Conservation (phyloP, 2,329 filamentous ascomycete species). For the Cytospora mali region DNA sequence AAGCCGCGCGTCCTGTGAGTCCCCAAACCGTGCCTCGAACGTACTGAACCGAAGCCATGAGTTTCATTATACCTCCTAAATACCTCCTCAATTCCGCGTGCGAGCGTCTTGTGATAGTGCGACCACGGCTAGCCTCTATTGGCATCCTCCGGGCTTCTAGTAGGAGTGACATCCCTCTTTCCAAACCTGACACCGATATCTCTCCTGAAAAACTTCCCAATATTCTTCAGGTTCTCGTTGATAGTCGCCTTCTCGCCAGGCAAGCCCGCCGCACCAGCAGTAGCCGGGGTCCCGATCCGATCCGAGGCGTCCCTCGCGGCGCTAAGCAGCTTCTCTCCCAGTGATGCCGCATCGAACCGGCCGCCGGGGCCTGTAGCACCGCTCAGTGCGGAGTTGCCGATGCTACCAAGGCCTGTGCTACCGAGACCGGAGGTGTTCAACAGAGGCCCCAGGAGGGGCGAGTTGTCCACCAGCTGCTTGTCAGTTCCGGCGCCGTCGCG, state of each 20-base stretch:
- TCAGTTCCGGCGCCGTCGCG: conserved; percentile 73
- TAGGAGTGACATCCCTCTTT: conserved; percentile 53
- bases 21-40: not conserved
- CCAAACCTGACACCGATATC: conserved; percentile 81
- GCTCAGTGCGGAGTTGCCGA: conserved; percentile 43
- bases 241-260: conserved; percentile 67
- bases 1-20: not conserved
- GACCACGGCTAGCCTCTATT: conserved; percentile 16
- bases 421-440: conserved; percentile 50
- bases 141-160: conserved; percentile 33
- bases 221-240: conserved; percentile 92
- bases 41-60: not conserved
- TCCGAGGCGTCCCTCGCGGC: conserved; percentile 84
- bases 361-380: conserved; percentile 43
- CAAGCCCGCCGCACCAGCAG: conserved; percentile 33
- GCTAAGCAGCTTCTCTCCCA: conserved; percentile 87
- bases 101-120: not conserved
- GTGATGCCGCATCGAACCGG: conserved; percentile 76
- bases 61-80: not conserved
- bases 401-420: conserved; percentile 33
- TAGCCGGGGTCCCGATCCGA: conserved; percentile 66
- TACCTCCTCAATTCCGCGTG: not conserved
- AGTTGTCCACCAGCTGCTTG: conserved; percentile 70
- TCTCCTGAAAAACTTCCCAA: conserved; percentile 93
- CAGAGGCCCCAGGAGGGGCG: conserved; percentile 70